Base-by-base conservation (phyloP, 257 asterid species). In the Solanum corneliomulleri region DNA sequence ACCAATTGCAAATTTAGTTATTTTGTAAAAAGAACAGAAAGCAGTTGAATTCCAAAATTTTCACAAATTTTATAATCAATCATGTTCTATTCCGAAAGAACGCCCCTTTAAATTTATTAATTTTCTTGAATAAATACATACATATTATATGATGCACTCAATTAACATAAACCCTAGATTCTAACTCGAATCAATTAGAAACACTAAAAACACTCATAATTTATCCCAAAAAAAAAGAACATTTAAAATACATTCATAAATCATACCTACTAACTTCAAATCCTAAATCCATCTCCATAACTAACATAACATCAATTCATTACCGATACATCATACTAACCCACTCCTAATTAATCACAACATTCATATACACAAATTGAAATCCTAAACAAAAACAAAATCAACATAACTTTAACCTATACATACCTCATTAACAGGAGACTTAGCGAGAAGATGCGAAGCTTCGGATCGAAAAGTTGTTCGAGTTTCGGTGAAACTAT, bases 401-500 rank as follows among this genome's bases (percentile, higher is more conserved):
- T 68, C 47, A 14, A 29, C 27, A 86, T 31, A 41, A 12, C 5
- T 6, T 2, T 4, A 10, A 2, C 23, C 11, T 15, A 13, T 15
- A 58, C 0, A 80, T 87, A 97, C 99, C 86, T 95, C 97, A 58
- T 93, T 96, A 27, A 93, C 96, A 8, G 98, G 96, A n/a, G 96
- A 93, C 84, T 93, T 95, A 80, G 99, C 88, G 4, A 96, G 87
- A 76, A 96, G 93, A 87, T 88, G 88, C 16, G 97, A 91, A 7
- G 98, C 99, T 90, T 96, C 99, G 29, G 95, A 91, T 12, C 98
- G 95, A 86, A 96, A 96, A 80, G 88, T 78, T 41, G 95, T 76
- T 47, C 98, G 95, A 10, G 98, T 88, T n/a, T 89, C 91, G 41
- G 88, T 45, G 83, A 77, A 95, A 33, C 64, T 80, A 88, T 93